Base-by-base conservation (phyloP, 768 basidiomycete genomes). In the Imleria badia region DNA sequence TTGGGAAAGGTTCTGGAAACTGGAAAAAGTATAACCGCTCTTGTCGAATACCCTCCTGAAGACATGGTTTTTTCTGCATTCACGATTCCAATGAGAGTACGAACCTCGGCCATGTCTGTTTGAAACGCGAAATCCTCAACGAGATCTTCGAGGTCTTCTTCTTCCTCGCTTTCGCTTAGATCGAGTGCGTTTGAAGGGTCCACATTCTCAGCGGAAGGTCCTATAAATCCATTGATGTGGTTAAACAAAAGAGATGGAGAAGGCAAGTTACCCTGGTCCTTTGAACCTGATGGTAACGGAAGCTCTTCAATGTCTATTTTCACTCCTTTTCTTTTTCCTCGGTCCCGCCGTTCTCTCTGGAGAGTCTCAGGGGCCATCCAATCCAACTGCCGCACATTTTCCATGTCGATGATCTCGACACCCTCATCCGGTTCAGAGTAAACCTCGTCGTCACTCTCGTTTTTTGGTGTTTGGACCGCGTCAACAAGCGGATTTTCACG, bases 371-470 rank as follows among this genome's bases (percentile, higher is more conserved):
- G 91, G 9, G 91, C 91, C 86, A 91, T 91, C 84, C 86, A 91
- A 68, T 94, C 91, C 83, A 94, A 82, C 56, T 84, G 75, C 47
- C 79, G 73, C 30, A 94, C 83, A 54, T 86, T 78, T 30, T 86
- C 84, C 82, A 94, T 87, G 63, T 94, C 91, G 38, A 94, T 76
- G 48, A 93, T 91, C 72, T 92, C 89, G 23, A 92, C 87, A 12
- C 89, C 91, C 51, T 91, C 89, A 62, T 93, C 91, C 13, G 89
- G 88, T 55, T 94, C 91, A 17, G 91, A 94, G 70, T 93, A 92
- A 19, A 78, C 77, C 55, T 91, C 91, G 7, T 75, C 83, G 17
- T 87, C 83, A 17, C 80, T 77, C 44, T 74, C 75, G 2, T 13
- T 44, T 51, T 67, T 79, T 67, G 22, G 61, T 57, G 59, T 46